Conservation (phyloP, 768 basidiomycete species). For the Xerocomellus dryophilus region DNA sequence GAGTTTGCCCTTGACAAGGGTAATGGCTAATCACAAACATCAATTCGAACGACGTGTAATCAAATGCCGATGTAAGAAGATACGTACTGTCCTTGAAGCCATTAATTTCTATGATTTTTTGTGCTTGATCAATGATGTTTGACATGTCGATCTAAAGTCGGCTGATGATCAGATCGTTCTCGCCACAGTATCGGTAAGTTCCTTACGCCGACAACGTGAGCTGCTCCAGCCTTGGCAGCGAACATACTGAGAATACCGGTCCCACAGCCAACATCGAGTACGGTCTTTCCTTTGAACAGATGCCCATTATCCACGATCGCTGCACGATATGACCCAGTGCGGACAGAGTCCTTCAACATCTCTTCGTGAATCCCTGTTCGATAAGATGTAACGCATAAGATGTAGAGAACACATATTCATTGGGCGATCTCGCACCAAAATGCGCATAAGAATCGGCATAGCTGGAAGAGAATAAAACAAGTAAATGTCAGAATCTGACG, state of each 20-base stretch:
- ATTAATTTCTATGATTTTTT: constrained; percentile 94
- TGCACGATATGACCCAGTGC: constrained; percentile 91
- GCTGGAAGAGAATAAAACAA: constrained; percentile 47
- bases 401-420: background rate
- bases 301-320: constrained; percentile 94
- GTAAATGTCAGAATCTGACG: constrained; percentile 37
- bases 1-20: constrained; percentile 95
- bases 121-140: constrained; percentile 98
- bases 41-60: constrained; percentile 2
- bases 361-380: constrained; percentile 91
- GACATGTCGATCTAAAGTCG: constrained; percentile 92
- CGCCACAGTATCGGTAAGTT: constrained; percentile 2
- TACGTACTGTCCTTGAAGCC: constrained; percentile 91
- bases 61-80: background rate
- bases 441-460: constrained; percentile 97
- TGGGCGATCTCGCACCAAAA: constrained; percentile 58
- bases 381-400: constrained; percentile 7
- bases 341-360: constrained; percentile 96
- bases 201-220: constrained; percentile 87
- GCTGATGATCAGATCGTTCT: constrained; percentile 12
- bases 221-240: constrained; percentile 92
- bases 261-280: constrained; percentile 97
- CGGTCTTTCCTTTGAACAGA: constrained; percentile 94
- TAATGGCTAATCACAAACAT: constrained; percentile 60
- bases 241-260: constrained; percentile 99